Evolutionary conservation across 2,329 filamentous ascomycete genomes (phyloP).

Genomic region (Ascochyta koolunga): DNA sequence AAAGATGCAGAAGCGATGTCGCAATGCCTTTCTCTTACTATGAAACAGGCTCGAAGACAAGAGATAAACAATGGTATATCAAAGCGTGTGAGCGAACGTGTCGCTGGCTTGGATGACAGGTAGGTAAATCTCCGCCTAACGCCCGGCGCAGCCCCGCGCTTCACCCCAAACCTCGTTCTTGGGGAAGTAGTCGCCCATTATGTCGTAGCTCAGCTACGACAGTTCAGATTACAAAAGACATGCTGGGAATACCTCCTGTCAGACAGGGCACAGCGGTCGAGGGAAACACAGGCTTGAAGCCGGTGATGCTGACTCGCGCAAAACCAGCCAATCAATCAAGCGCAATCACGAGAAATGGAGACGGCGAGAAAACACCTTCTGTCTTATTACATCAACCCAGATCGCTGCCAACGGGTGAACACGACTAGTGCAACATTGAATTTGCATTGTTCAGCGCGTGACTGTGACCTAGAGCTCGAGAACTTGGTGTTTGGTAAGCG

Average conservation of each 20-base stretch:
- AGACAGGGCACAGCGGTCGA: background rate
- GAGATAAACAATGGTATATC: background rate
- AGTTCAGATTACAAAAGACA: background rate
- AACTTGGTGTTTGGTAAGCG: no score
- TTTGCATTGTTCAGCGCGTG: no score
- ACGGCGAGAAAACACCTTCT: no score
- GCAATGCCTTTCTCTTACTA: background rate
- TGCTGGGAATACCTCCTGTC: background rate
- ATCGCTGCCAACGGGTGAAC: no score
- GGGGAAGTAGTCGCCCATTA: background rate
- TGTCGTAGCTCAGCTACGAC: background rate
- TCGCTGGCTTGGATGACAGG: background rate
- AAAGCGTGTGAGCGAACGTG: background rate
- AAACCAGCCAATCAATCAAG: no score
- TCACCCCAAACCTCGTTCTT: background rate
- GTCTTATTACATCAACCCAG: no score
- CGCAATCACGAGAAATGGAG: no score
- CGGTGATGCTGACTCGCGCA: background rate
- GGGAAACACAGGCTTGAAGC: background rate
- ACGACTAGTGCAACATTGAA: no score
- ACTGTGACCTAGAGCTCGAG: no score
- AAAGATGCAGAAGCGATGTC: background rate
- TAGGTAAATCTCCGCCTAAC: background rate
- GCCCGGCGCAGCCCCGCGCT: constrained; percentile 3
- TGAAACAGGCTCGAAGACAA: background rate